Base-by-base conservation (phyloP, 768 basidiomycete species). In the Rhodosporidiobolus odoratus region DNA sequence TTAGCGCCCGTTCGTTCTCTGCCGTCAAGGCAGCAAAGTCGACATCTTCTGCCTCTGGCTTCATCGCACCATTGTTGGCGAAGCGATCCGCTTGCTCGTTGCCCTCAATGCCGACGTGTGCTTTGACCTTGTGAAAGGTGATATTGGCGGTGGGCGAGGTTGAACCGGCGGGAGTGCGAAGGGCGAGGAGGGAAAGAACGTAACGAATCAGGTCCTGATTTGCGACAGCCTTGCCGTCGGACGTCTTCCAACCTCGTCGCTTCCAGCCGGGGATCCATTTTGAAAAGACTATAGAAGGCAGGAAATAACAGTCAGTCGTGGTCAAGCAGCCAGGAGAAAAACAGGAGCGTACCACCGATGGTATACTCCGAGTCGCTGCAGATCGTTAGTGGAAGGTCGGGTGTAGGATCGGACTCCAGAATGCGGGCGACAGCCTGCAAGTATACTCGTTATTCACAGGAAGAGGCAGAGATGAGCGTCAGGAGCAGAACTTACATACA, bases 361-460 rank as follows among this genome's bases (percentile, higher is more conserved):
- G 87, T 86, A 76, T 96, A 96, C 54, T 85, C 80, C 0, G 93
- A 96, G 79, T 97, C 94, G 0, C 90, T 88, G 75, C 88, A 88
- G 76, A 96, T 89, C 58, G 89, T 76, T 3, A 97, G 80, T 0
- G 86, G 79, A 56, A 83, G 82, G 17, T 81, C 80, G 16, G 79
- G 82, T 43, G 72, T 77, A 0, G 89, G 88, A 2, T 87, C 84
- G 0, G 85, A 86, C 79, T 96, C 91, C 9, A 97, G 81, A 27
- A 88, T 84, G 27, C 92, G 87, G 27, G 89, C 82, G 68, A 96
- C 90, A 17, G 92, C 91, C 93, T 95, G 76, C 13, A 37, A 8
- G 43, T 27, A 9, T 69, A 37, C 12, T 50, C 59, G 30, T 62
- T 48, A 38, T 52, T n/a, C 47, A 32, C 9, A 3, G 27, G 66